Base-by-base conservation (phyloP, 2,329 filamentous ascomycete species). In the Gliomastix tumulicola region DNA sequence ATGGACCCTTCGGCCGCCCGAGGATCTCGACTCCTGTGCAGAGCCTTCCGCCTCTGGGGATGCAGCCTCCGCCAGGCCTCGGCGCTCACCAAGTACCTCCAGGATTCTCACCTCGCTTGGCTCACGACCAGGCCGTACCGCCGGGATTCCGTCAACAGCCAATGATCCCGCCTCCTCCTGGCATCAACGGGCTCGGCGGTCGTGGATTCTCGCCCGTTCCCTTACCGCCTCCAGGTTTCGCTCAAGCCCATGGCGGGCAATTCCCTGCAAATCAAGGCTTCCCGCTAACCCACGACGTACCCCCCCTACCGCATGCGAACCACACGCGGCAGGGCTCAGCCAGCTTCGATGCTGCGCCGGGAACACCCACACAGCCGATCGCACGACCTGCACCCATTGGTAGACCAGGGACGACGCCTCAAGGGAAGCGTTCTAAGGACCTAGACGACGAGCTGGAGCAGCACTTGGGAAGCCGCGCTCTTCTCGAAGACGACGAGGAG, bases 391-490 rank as follows among this genome's bases (percentile, higher is more conserved):
- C 85, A 18, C 90, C 90, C 1, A 96, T 97, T 44, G 87, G 90
- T 43, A 77, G 88, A 22, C 90, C 92, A 1, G 81, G 82, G 13
- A 95, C 88, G 55, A 77, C 76, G 18, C 71, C 70, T 13, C 69
- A 74, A 32, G 73, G 72, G 12, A n/a, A n/a, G n/a, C 69, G 69
- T 31, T 63, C 65, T 34, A 50, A 49, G 33, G 68, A 71, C 19
- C 62, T 66, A 20, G 79, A 82, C 38, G 66, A 88, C 16, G 87
- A 90, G 38, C 77, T 86, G 37, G 83, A 80, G 43, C 76, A 82
- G 42, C 88, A 92, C 49, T 71, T 98, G 19, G 92, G 92, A 11
- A 97, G 90, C 59, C 89, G 88, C 49, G 92, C 89, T 11, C 68
- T 98, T 11, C 68, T 97, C 32, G 82, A 82, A 42, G 88, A 94